Base-by-base conservation (phyloP, 2,329 filamentous ascomycete genomes). In the Taxawa tesnikishii region DNA sequence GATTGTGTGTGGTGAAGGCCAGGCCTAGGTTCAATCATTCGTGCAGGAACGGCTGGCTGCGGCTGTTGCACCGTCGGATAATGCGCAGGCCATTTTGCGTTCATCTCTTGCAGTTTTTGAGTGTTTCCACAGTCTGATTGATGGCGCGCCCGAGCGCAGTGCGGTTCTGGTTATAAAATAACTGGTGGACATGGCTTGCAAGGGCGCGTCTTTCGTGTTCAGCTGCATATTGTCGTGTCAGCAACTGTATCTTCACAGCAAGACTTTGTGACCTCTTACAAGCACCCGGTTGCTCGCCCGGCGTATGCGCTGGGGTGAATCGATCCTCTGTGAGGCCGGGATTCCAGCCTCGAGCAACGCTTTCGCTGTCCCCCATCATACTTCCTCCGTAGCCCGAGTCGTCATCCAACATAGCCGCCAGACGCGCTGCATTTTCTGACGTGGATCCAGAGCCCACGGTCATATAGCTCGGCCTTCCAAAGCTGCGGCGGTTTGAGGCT, bases 321-420 rank as follows among this genome's bases (percentile, higher is more conserved):
- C 65, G 59, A 50, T 77, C 73, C 43, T 68, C 62, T 45, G 68
- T 60, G 42, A 73, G 54, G 36, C 65, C 65, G 12, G 67, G 62
- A 47, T 70, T 64, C 68, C 71, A 76, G 31, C 56, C 57, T 25
- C 59, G 56, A 33, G 54, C 50, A 48, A 57, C 57, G 43, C 70
- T 70, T 32, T 80, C 80, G 38, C 75, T 77, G 32, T 63, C 58
- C n/a, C n/a, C n/a, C 17, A 71, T 64, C 30, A 80, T 67, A 53
- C 83, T 94, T 27, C 80, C 81, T 34, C 84, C 87, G 50, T 96
- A 96, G 5, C 88, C 90, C 12, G 88, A 96, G 54, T 98, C 90
- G 36, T 75, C 65, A 39, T 93, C 83, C 34, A 96, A 65, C 46
- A 92, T 72, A 12, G 78, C 75, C 56, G 90, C 83, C 24, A 96